These are phyloP conservation scores for Fusarium drepaniforme DNA, from an alignment of 2,329 filamentous ascomycete species.

Conservation along the genomic window DNA sequence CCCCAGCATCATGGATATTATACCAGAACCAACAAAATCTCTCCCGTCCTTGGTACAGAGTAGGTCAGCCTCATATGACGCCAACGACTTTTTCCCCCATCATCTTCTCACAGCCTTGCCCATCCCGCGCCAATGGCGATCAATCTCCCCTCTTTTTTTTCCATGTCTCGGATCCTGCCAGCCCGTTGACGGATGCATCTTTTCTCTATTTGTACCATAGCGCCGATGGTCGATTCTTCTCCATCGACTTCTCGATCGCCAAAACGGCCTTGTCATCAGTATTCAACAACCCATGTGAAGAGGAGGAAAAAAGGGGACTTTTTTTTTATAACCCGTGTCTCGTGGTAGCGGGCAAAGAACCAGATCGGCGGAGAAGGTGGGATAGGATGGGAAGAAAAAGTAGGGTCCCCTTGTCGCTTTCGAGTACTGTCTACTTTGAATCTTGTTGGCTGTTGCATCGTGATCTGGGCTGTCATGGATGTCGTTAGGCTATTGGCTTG, in stretches of 20 bases:
- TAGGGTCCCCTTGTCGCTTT: conserved; percentile 26
- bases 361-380: conserved; percentile 27
- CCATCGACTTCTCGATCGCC: conserved; percentile 24
- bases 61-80: conserved; percentile 29
- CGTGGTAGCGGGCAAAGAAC: neutral
- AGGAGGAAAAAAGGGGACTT: neutral
- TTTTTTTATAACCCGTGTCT: neutral
- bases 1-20: conserved; percentile 24
- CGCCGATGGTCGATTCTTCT: conserved; percentile 20
- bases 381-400: neutral
- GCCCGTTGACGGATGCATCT: conserved; percentile 19
- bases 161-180: conserved; percentile 28
- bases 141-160: neutral
- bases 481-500: conserved; percentile 16
- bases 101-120: conserved; percentile 14
- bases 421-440: conserved; percentile 28
- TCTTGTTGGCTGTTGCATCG: conserved; percentile 18
- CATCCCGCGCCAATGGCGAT: conserved; percentile 4
- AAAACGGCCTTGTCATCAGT: conserved; percentile 20
- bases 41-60: conserved; percentile 1
- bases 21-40: neutral
- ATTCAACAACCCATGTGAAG: neutral
- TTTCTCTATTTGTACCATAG: conserved; percentile 6
- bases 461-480: conserved; percentile 25
- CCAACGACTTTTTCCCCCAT: conserved; percentile 32